Base-by-base conservation (phyloP, 768 basidiomycete genomes). In the Pisolithus albus region DNA sequence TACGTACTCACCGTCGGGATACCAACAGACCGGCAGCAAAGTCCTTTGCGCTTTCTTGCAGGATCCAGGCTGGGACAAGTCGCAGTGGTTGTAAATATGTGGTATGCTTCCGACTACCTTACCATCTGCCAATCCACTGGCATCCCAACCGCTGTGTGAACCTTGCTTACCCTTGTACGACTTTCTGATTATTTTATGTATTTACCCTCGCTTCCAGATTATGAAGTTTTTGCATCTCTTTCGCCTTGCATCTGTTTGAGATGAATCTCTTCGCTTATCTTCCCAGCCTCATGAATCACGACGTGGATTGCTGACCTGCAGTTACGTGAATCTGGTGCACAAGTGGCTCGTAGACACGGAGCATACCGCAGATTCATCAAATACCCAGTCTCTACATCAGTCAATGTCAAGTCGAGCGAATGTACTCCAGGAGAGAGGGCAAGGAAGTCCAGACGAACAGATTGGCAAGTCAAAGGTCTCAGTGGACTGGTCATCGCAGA, bases 41-140 rank as follows among this genome's bases (percentile, higher is more conserved):
- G 92, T 97, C n/a, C 75, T 97, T 4, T 91, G 90, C 54, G 92
- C 91, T 3, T 96, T 95, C 72, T 72, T 96, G 41, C 92, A 97
- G 75, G 92, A 96, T 68, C 94, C 93, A 23, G 80, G 81, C 50
- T 96, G 93, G 93, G 87, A 90, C 56, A 88, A 80, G 68, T 57
- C 77, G 3, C 87, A 89, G 65, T 91, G 87, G 87, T 66, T 82
- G 53, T 91, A 68, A 78, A 38, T 13, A 7, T 16, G 9, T 30
- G 26, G 13, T 28, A 24, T 45, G 28, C 28, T 7, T 45, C 24
- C 23, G 10, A 18, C 43, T 16, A n/a, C 16, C 28, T 28, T 11
- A 5, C 18, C n/a, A 9, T 28, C 43, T 15, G 5, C n/a, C 43
- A 5, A 45, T 45, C 43, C 15, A 45, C 28, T 26, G 16, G 43